These are phyloP conservation scores for Sextonia rubra DNA, from an alignment of 164 flowering plant genomes.

Conservation along the genomic window DNA sequence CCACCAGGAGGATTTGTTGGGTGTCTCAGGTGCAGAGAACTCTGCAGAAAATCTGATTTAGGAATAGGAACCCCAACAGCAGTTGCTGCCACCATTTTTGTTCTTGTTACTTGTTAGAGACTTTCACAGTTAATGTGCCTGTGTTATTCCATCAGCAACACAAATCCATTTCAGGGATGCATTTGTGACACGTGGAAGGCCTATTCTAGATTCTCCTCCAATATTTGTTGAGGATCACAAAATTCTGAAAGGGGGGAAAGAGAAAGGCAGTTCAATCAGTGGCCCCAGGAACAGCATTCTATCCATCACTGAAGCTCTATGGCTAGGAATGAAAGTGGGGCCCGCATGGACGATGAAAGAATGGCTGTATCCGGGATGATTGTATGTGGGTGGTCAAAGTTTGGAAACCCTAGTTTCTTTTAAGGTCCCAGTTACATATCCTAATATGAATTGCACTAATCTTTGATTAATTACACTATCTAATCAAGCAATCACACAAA, in stretches of 20 bases:
- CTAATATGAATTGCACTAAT: no score
- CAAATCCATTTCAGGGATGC: background rate
- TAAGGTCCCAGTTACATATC: no score
- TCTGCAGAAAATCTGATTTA: conserved; percentile 30
- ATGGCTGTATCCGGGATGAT: no score
- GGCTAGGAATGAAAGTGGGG: no score
- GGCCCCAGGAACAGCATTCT: no score
- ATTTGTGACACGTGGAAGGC: background rate
- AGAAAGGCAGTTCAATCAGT: no score
- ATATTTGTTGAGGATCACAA: background rate
- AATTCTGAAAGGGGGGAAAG: background rate
- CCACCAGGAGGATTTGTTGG: conserved; percentile 28
- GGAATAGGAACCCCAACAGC: conserved; percentile 29
- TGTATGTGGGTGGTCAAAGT: no score
- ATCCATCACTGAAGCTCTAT: no score
- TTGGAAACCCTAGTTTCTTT: no score
- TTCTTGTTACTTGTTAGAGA: background rate
- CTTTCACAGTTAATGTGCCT: background rate
- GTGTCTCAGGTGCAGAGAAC: conserved; percentile 22
- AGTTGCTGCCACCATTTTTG: background rate
- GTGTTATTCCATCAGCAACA: background rate
- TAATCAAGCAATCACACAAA: no score
- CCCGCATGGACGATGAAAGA: no score
- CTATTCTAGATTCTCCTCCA: background rate
- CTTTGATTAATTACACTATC: no score